These are phyloP conservation scores for Penicillium malachiteum DNA, from an alignment of 495 filamentous ascomycete genomes.

Conservation along the genomic window DNA sequence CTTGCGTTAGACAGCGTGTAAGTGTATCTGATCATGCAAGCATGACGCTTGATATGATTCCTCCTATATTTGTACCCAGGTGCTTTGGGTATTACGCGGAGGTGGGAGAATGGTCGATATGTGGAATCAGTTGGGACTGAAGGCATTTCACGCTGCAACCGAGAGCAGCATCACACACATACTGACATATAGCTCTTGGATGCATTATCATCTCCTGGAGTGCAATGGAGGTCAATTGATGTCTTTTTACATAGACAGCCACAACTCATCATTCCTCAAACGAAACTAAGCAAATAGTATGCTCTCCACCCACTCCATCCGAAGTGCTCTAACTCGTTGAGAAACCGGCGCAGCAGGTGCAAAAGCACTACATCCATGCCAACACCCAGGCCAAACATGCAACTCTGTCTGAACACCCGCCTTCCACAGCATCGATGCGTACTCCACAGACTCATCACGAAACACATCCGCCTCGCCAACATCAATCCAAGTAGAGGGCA, in stretches of 20 bases:
- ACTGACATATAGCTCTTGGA: too few species aligned
- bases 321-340: neutral
- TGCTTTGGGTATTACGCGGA: too few species aligned
- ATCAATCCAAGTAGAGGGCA: constrained; percentile 26
- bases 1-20: too few species aligned
- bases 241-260: neutral
- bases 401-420: constrained; percentile 45
- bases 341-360: neutral
- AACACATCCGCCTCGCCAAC: constrained; percentile 33
- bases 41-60: too few species aligned
- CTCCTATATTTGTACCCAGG: too few species aligned
- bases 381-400: constrained; percentile 50
- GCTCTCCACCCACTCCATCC: constrained; percentile 1
- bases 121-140: too few species aligned
- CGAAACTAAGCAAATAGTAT: neutral
- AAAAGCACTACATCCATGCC: constrained; percentile 45
- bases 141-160: too few species aligned
- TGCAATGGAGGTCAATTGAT: too few species aligned
- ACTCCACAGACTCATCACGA: constrained; percentile 41
- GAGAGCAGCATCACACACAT: too few species aligned
- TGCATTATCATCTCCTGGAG: too few species aligned
- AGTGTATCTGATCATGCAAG: too few species aligned
- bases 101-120: too few species aligned
- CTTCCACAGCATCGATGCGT: constrained; percentile 34
- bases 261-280: neutral